Conservation (phyloP, 495 filamentous ascomycete genomes). For the Amorphotheca resinae region DNA sequence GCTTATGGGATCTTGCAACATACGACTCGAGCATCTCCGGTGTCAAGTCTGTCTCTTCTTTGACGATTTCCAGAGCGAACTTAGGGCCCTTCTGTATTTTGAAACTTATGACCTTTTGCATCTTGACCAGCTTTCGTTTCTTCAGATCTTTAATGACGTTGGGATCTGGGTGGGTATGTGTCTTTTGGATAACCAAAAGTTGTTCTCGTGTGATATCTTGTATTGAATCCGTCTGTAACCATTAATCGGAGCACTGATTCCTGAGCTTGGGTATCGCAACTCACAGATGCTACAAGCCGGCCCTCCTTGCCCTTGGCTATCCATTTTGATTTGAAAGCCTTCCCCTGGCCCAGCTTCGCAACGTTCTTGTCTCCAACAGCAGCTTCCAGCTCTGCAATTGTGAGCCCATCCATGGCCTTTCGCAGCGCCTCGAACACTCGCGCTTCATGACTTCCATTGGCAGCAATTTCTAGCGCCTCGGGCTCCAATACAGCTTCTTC, state of each 20-base stretch:
- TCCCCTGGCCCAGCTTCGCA: constrained; percentile 84
- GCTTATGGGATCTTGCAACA: constrained; percentile 2
- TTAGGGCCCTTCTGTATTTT: constrained; percentile 73
- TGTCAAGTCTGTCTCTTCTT: constrained; percentile 92
- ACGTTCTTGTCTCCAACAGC: constrained; percentile 70
- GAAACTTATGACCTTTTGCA: constrained; percentile 78
- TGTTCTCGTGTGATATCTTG: constrained; percentile 66
- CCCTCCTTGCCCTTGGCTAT: constrained; percentile 75
- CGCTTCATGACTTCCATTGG: constrained; percentile 85
- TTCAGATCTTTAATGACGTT: constrained; percentile 69
- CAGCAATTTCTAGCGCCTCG: constrained; percentile 66
- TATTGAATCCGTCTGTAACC: constrained; percentile 47
- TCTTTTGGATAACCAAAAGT: constrained; percentile 55
- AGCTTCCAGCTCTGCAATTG: constrained; percentile 62
- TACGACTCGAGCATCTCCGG: constrained; percentile 74
- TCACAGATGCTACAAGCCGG: constrained; percentile 30
- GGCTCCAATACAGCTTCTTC: constrained; percentile 68
- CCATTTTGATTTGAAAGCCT: constrained; percentile 94
- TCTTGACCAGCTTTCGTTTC: constrained; percentile 73
- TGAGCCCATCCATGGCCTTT: constrained; percentile 63
- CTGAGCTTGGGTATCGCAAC: constrained; percentile 19
- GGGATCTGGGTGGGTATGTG: constrained; percentile 50
- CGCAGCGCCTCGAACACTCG: constrained; percentile 83
- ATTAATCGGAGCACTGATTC: constrained; percentile 16
- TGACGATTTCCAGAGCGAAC: constrained; percentile 70